These are phyloP conservation scores for Didymella pomorum DNA, from an alignment of 2,329 filamentous ascomycete genomes.

Conservation along the genomic window DNA sequence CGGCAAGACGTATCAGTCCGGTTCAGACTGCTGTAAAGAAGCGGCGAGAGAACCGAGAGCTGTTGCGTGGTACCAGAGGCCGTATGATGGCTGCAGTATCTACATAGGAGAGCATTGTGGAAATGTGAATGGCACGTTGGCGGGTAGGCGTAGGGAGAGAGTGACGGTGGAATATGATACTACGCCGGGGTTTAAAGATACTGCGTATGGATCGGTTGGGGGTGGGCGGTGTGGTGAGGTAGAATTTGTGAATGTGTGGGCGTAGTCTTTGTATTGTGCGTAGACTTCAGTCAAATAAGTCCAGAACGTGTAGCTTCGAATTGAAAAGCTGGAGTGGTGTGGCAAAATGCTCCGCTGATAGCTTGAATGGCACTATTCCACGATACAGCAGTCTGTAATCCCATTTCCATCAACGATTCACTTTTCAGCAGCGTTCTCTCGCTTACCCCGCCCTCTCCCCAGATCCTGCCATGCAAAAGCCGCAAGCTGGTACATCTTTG, in stretches of 20 bases:
- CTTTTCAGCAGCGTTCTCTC: no score
- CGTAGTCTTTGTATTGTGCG: background rate
- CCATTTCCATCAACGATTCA: no score
- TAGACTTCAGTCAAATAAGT: no score
- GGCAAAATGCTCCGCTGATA: no score
- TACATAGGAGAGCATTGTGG: background rate
- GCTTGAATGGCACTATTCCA: no score
- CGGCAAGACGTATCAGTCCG: background rate
- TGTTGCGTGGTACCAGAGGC: background rate
- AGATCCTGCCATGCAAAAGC: no score
- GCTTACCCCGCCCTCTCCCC: no score
- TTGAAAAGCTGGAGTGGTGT: no score
- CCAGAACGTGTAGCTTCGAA: no score
- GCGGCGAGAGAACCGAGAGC: background rate
- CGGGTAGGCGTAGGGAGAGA: background rate
- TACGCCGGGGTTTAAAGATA: background rate
- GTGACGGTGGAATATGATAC: background rate
- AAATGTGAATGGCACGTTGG: background rate
- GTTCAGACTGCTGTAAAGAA: background rate
- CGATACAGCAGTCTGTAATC: no score
- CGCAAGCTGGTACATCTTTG: no score
- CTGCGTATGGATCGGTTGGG: background rate
- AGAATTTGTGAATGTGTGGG: background rate
- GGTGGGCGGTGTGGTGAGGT: background rate
- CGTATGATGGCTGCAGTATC: background rate